Conservation (phyloP, 1,284 basidiomycete genomes). For the Rhodofomes roseus region DNA sequence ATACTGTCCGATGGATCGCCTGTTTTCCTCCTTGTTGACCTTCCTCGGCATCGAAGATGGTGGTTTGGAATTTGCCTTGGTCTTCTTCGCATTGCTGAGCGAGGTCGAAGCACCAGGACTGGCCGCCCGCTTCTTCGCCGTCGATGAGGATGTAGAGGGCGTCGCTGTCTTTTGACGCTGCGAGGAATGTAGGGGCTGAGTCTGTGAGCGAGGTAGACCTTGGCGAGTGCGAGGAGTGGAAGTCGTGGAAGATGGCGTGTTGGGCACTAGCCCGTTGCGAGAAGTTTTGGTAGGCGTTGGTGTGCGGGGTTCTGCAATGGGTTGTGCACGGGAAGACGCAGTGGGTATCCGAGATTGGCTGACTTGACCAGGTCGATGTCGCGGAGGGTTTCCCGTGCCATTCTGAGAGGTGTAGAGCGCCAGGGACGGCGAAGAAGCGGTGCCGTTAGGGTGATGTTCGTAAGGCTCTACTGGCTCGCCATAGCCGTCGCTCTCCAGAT, state of each 20-base stretch:
- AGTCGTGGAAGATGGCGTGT: slow-evolving; percentile 1
- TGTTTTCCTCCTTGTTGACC: slow-evolving; percentile 25
- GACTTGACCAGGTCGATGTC: slow-evolving; percentile 9
- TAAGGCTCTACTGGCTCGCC: slow-evolving; percentile 27
- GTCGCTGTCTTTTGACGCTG: slow-evolving; percentile 13
- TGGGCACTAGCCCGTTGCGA: slow-evolving; percentile 15
- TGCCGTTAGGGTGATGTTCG: slow-evolving; percentile 20
- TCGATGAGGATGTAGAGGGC: slow-evolving; percentile 8
- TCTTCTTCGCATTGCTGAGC: slow-evolving; percentile 34
- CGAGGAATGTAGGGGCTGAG: slow-evolving; percentile 20
- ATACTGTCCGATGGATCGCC: slow-evolving; percentile 57
- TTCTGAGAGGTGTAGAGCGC: slow-evolving; percentile 17
- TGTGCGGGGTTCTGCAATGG: slow-evolving; percentile 7
- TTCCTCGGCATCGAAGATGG: slow-evolving; percentile 26
- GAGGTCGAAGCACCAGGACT: slow-evolving; percentile 36
- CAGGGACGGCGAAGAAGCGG: slow-evolving; percentile 20
- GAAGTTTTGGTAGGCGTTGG: slow-evolving; percentile 15
- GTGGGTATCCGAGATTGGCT: slow-evolving; percentile 17
- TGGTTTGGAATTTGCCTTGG: slow-evolving; percentile 31
- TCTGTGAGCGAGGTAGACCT: slow-evolving; percentile 13
- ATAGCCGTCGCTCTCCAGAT: slow-evolving; percentile 39
- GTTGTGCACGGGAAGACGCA: slow-evolving; percentile 9
- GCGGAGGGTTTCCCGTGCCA: slow-evolving; percentile 4
- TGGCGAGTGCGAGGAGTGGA: slow-evolving; percentile 12
- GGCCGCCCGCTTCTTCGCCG: slow-evolving; percentile 40